Percentiles rank a stretch among this genome's conserved stretches.
Evolutionary conservation across 2,329 filamentous ascomycete species (phyloP).

Genomic region (Aschersonia sp.): DNA sequence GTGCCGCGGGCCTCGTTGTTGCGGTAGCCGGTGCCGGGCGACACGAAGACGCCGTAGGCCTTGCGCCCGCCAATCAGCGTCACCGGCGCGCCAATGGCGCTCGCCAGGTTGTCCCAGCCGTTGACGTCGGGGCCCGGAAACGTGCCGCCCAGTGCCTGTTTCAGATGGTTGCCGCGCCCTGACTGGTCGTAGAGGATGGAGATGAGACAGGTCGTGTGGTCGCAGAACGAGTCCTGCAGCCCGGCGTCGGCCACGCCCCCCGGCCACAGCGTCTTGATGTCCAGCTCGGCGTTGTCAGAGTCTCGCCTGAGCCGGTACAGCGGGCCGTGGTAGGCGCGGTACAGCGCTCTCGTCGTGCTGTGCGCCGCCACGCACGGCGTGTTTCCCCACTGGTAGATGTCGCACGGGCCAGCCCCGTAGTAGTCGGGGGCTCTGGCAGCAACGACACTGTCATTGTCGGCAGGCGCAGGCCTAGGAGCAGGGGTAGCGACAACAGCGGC

Average conservation of each 20-base stretch:
- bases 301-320: slow-evolving; percentile 46
- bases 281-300: slow-evolving; percentile 21
- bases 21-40: slow-evolving; percentile 48
- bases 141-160: slow-evolving; percentile 39
- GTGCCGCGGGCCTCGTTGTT: slow-evolving; percentile 37
- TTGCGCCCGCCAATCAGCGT: slow-evolving; percentile 40
- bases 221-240: slow-evolving; percentile 46
- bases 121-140: slow-evolving; percentile 39
- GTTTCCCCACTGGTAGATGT: slow-evolving; percentile 41
- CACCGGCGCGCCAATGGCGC: slow-evolving; percentile 44
- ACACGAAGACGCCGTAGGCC: slow-evolving; percentile 48
- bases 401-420: slow-evolving; percentile 28
- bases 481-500: no score
- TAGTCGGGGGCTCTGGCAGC: background rate
- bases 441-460: background rate
- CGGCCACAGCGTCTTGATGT: background rate
- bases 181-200: slow-evolving; percentile 53
- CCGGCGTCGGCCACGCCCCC: slow-evolving; percentile 49
- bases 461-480: background rate
- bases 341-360: slow-evolving; percentile 49
- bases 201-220: slow-evolving; percentile 46
- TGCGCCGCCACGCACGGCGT: slow-evolving; percentile 52
- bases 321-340: slow-evolving; percentile 33
- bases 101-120: slow-evolving; percentile 45
- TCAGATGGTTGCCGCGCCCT: slow-evolving; percentile 45